Percentiles rank a stretch among this genome's conserved stretches.
phyloP scores from a whole-genome alignment of 2,329 filamentous ascomycete genomes.

The Aspergillus sp. region DNA sequence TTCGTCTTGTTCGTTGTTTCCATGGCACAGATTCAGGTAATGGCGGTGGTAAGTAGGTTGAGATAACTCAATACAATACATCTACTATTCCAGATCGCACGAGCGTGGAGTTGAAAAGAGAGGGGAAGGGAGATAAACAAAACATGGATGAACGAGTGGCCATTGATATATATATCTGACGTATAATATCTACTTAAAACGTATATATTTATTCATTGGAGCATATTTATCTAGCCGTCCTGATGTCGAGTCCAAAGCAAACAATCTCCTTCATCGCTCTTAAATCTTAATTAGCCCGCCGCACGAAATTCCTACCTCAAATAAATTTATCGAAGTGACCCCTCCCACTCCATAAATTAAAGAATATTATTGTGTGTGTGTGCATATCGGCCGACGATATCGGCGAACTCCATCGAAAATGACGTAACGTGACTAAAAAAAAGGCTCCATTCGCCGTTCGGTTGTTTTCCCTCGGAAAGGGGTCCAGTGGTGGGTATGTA shows the following conservation, averaged over 20 bases:
- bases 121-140: too few species aligned
- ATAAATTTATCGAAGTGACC: neutral
- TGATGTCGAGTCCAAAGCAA: too few species aligned
- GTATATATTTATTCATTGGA: too few species aligned
- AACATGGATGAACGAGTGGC: too few species aligned
- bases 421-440: neutral
- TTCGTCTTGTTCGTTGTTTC: neutral
- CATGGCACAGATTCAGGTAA: neutral
- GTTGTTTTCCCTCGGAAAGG: neutral
- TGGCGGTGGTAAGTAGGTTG: neutral
- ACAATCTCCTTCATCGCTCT: too few species aligned
- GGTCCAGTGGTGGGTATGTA: neutral
- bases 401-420: neutral
- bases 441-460: neutral
- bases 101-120: too few species aligned
- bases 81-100: neutral
- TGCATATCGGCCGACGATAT: neutral
- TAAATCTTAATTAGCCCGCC: too few species aligned
- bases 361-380: neutral
- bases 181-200: too few species aligned
- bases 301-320: too few species aligned
- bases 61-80: neutral
- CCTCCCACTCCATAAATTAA: neutral
- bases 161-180: too few species aligned
- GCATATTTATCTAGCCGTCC: too few species aligned